Conservation (phyloP, 495 filamentous ascomycete genomes). For the Aspergillus asperescens region DNA sequence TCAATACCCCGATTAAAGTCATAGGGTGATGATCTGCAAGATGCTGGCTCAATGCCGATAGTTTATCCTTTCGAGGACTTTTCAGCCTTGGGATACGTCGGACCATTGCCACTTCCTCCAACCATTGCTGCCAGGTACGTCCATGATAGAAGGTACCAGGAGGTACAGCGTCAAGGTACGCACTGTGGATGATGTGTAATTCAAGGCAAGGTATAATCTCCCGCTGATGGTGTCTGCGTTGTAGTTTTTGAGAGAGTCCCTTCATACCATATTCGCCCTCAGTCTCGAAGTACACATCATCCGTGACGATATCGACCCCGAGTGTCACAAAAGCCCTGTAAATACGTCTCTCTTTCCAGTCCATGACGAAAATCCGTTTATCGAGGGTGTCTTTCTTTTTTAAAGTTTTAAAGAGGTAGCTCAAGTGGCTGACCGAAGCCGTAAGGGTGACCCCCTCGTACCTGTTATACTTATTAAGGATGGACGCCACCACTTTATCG, state of each 20-base stretch:
- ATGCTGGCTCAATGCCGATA: not conserved
- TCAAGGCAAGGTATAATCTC: too few species aligned
- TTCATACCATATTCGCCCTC: not conserved
- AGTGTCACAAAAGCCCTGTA: not conserved
- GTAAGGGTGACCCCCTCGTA: not conserved
- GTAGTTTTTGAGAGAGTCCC: not conserved
- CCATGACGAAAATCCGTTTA: constrained; percentile 1
- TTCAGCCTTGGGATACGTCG: constrained; percentile 1
- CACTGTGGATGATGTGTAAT: constrained; percentile 1
- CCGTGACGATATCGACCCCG: not conserved
- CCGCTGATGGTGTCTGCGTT: not conserved
- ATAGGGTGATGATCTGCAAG: not conserved
- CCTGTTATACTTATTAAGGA: not conserved
- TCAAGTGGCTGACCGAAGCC: not conserved
- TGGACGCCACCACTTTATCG: not conserved
- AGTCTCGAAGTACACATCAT: not conserved
- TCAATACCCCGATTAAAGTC: not conserved
- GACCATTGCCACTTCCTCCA: not conserved
- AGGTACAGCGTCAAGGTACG: not conserved
- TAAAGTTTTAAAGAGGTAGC: not conserved
- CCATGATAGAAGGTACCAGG: not conserved
- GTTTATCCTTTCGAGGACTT: not conserved
- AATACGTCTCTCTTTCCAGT: not conserved
- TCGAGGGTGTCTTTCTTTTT: not conserved
- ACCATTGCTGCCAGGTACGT: constrained; percentile 1